These are phyloP conservation scores for Pleodorina starrii DNA, from an alignment of 139 green algal species.

Conservation along the genomic window DNA sequence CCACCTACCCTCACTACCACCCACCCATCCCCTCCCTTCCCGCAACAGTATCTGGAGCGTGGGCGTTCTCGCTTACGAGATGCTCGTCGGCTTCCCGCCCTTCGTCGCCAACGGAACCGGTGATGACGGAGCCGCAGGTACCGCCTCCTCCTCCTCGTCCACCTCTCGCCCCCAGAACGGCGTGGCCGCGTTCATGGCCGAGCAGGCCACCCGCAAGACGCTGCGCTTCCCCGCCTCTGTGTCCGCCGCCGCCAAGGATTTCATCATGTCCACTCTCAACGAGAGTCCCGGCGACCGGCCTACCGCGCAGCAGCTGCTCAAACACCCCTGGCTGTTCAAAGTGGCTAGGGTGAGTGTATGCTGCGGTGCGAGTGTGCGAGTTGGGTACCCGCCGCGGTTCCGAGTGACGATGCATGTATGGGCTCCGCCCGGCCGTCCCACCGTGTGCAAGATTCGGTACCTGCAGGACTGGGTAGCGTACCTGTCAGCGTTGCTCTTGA, in stretches of 20 bases:
- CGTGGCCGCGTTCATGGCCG: neutral
- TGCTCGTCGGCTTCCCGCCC: constrained; percentile 47
- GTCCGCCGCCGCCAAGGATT: constrained; percentile 11
- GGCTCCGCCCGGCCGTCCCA: neutral
- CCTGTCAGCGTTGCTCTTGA: too few relatives aligned
- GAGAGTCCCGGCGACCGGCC: constrained; percentile 10
- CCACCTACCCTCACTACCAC: too few relatives aligned
- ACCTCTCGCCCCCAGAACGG: neutral
- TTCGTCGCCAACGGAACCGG: neutral
- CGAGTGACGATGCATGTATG: neutral
- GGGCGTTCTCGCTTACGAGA: constrained; percentile 41
- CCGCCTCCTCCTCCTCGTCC: too few relatives aligned
- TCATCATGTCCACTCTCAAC: constrained; percentile 16
- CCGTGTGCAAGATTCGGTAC: too few relatives aligned
- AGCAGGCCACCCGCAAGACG: neutral
- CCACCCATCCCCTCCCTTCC: too few relatives aligned
- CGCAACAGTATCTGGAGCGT: constrained; percentile 41
- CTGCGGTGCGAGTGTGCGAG: too few relatives aligned
- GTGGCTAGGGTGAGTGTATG: neutral
- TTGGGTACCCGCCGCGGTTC: neutral
- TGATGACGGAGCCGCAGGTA: neutral
- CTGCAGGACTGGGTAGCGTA: neutral
- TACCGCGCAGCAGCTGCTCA: constrained; percentile 18
- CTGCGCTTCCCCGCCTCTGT: constrained; percentile 29
- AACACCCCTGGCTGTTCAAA: constrained; percentile 30